Evolutionary conservation across 2,329 filamentous ascomycete species (phyloP), one percentile per base, ranked within the genome.

Genomic region (Fusarium miscanthi): DNA sequence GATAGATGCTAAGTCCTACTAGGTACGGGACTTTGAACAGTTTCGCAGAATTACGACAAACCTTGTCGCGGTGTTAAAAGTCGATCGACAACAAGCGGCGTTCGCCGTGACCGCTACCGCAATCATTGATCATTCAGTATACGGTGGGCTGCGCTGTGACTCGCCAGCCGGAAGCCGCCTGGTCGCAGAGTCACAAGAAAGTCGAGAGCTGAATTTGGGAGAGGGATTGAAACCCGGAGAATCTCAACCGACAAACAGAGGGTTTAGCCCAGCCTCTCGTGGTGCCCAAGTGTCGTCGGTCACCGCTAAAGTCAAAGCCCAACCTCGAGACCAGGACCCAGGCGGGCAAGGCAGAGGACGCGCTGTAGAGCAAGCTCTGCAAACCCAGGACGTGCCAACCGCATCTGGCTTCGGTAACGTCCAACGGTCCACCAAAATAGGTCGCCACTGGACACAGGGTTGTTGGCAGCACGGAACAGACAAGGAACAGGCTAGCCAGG

Each of bases 401-500:
- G 59, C 46, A 70, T 75, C 70, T 59, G 74, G 74, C 60, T 59
- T 71, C 58, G 54, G 74, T 60, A 63, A 41, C 56, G 66, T 75
- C 70, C 75, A 75, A 76, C 74, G 73, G 74, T 74, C 74, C 71
- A 77, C 65, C 73, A 73, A 60, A 72, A 73, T 62, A 72, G 68
- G 74, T 63, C 57, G 71, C 70, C 63, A 73, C 61, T 74, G 48
- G 63, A 43, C 30, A 42, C 70, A 73, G 70, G 70, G 65, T 73
- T 70, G 58, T 57, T 72, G 53, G 69, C 68, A 72, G 53, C 66
- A 66, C 66, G 49, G 70, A 60, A 51, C 57, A 59, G 66, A 61
- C 54, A 62, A 74, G 70, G 74, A 51, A 27, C 64, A 63, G 64
- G 66, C 60, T 57, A 62, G 56, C 43, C 60, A 68, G 72, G 72